Evolutionary conservation across 805 yeast genomes (phyloP), one percentile per base, ranked within the genome.

Genomic region (Barnettozyma wickerhamii): DNA sequence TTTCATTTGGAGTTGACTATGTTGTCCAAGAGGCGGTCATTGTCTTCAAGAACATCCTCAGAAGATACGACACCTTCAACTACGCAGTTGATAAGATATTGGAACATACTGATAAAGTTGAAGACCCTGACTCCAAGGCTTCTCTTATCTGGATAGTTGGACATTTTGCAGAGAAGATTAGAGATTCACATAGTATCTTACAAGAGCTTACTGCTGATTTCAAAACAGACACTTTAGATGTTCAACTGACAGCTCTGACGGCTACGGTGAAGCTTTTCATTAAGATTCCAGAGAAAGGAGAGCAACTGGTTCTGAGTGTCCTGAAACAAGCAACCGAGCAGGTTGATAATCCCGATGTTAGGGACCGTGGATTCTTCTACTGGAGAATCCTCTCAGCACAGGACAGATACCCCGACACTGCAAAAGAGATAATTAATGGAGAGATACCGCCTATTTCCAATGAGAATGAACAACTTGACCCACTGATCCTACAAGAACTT

Each of bases 111-210:
- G 79, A 77, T 37, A 60, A 68, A 6, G 69, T 86, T 5, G 79
- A 80, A 26, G 96, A 89, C 48, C 78, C 86, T 0, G 95, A 86
- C 43, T 77, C 96, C 0, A 83, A 80, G 51, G 71, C 81, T 7
- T 79, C 96, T 0, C 65, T 86, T 64, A 71, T 84, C 12, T 90
- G 97, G 97, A 77, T 90, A 13, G 61, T 84, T 15, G 95, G 96
- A 3, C 82, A 86, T 40, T 81, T 77, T 56, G 75, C 81, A 7
- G 64, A 65, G 9, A 49, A 65, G 1, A 68, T 84, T 13, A 66
- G 66, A 3, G 60, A 72, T 17, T 58, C 78, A 0, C 63, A 62
- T 6, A 55, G 54, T 1, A 47, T 69, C 3, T 57, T 84, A 12
- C 65, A 64, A 1, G 69, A 64, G 35, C 66, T 76, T 39, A 62